Percentiles rank a stretch among this genome's conserved stretches.
These are phyloP conservation scores for Xerocomus amazonicus DNA, from an alignment of 1,284 basidiomycete genomes.

Conservation along the genomic window DNA sequence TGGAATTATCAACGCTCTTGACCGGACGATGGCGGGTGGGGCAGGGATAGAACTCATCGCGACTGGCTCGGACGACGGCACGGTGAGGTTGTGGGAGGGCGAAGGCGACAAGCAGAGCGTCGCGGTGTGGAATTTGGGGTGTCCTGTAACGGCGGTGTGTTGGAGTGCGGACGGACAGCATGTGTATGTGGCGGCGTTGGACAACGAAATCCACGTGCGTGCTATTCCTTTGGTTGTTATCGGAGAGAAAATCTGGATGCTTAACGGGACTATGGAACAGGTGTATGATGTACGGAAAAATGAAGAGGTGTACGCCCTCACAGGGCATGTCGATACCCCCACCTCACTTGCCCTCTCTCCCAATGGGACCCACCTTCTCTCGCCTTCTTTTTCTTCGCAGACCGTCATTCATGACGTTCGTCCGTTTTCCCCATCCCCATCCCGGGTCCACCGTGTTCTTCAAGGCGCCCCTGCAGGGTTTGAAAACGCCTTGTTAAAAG, in stretches of 20 bases:
- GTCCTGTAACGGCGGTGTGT: slow-evolving; percentile 87
- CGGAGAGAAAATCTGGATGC: background rate
- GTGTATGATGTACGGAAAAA: slow-evolving; percentile 84
- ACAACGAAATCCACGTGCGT: slow-evolving; percentile 90
- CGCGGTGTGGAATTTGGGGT: slow-evolving; percentile 77
- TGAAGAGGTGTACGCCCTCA: slow-evolving; percentile 70
- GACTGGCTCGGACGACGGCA: slow-evolving; percentile 86
- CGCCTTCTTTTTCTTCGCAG: slow-evolving; percentile 84
- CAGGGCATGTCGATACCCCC: slow-evolving; percentile 85
- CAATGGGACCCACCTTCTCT: slow-evolving; percentile 79
- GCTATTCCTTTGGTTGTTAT: background rate
- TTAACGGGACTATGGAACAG: slow-evolving; percentile 36
- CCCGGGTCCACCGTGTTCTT: slow-evolving; percentile 76
- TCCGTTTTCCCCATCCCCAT: slow-evolving; percentile 82
- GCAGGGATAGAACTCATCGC: slow-evolving; percentile 79
- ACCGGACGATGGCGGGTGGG: slow-evolving; percentile 76
- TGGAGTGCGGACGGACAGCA: slow-evolving; percentile 88
- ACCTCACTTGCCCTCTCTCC: slow-evolving; percentile 88
- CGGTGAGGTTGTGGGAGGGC: slow-evolving; percentile 85
- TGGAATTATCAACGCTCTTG: slow-evolving; percentile 86
- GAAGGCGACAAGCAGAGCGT: slow-evolving; percentile 76
- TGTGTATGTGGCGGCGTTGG: slow-evolving; percentile 85
- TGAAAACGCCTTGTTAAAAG: slow-evolving; percentile 77
- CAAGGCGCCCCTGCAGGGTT: slow-evolving; percentile 88
- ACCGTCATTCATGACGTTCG: slow-evolving; percentile 87